Base-by-base conservation (phyloP, 192 early-diverging fungal species). In the Coemansia sp. region DNA sequence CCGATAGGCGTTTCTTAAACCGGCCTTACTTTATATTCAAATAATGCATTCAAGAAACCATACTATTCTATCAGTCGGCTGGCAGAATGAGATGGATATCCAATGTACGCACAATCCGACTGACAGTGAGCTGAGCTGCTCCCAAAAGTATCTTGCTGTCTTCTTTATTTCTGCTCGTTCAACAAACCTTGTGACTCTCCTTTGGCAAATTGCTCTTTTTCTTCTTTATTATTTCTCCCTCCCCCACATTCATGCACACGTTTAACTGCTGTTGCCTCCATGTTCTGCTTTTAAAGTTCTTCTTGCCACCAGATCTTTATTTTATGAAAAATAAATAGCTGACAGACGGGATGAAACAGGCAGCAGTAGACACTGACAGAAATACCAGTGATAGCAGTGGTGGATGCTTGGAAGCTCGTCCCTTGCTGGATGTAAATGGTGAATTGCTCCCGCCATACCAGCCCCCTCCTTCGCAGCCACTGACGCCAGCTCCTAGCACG, bases 401-500 rank as follows among this genome's bases (percentile, higher is more conserved):
- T 52, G 18, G 7, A 16, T 32, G 18, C 55, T 8, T 22, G 15
- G 55, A 57, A 43, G 8, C 64, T n/a, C 52, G 54, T 18, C 65
- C 61, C 19, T 56, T 63, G 61, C 67, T 65, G 13, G 56, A 45
- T 40, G 43, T 37, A 41, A 46, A 8, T 41, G 49, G 26, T 41
- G 12, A 18, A 32, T 26, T 8, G 8, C 55, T 8, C 6, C 8
- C 1, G 26, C 55, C 51, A 37, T 59, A 65, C 8, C 63, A 69
- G 47, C 61, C 62, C 16, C 68, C 61, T 16, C 55, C 58, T 13
- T 9, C 26, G n/a, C 56, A 12, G 47, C 57, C 57, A 15, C n/a
- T n/a, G 46, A 47, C 46, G 12, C 26, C 46, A 36, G 32, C 32
- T 32, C 32, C 32, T 32, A 65, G 64, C 51, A 54, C 32, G 18